Base-by-base conservation (phyloP, 176 grass and related monocot species). In the Oryza glaberrima region DNA sequence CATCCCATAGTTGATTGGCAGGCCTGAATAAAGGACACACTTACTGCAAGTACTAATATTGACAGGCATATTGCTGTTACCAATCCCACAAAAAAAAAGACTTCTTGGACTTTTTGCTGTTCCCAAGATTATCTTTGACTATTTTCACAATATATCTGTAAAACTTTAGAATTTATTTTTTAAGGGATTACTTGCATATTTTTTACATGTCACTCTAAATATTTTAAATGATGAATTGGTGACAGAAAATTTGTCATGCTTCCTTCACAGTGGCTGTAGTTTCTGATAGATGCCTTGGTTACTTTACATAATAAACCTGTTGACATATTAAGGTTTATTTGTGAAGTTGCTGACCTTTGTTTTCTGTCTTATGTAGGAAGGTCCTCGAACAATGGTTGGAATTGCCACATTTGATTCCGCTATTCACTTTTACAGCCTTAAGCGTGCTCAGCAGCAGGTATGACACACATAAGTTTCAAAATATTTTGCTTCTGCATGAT, bases 371-470 rank as follows among this genome's bases (percentile, higher is more conserved):
- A 80, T 90, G 58, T 91, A 97, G 94, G 94, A 97, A 88, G 94
- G 92, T 75, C 90, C 92, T 76, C 82, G 76, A 54, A 97, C 92
- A 79, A 90, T 92, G 89, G 94, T 94, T 77, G 94, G 94, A 54
- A 86, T 97, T 82, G 94, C 94, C 16, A 94, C 94, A 22, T 97
- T 92, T 87, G 94, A 97, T 86, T 94, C 90, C 30, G 85, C 83
- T 52, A 92, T 97, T 92, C 94, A 97, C 81, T 97, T 97, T 79
- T 97, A 92, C 81, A 94, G 89, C 85, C 94, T 97, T 48, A 94
- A 92, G 70, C 84, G 85, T 84, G 83, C 88, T 90, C 91, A 88
- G 82, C 94, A 92, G 75, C 94, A 94, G 92, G 94, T 97, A 86
- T 26, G 16, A 11, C n/a, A 44, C 14, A 34, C 19, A 38, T 51